Evolutionary conservation across 2,329 filamentous ascomycete species (phyloP).

Genomic region (Hypoxylon sp.): DNA sequence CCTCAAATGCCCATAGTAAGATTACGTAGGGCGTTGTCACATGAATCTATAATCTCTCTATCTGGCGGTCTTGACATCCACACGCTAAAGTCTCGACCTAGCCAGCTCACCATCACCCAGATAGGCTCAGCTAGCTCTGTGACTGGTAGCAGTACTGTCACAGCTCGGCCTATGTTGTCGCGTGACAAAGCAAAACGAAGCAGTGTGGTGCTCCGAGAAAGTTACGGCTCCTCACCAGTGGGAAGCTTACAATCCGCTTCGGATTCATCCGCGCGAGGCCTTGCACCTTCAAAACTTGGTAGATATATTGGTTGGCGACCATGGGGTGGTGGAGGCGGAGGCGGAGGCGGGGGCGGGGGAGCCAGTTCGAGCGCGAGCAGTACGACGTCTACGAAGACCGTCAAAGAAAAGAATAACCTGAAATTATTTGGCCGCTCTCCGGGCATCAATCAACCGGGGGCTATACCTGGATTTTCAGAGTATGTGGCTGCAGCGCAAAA

Average conservation of each 20-base stretch:
- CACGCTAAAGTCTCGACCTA: conserved; percentile 79
- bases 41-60: conserved; percentile 90
- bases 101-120: conserved; percentile 74
- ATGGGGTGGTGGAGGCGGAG: conserved; percentile 46
- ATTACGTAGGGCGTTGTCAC: conserved; percentile 77
- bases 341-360: conserved; percentile 17
- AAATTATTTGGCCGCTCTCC: conserved; percentile 64
- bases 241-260: conserved; percentile 54
- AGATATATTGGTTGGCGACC: conserved; percentile 61
- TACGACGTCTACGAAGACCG: conserved; percentile 51
- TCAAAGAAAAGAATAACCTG: conserved; percentile 52
- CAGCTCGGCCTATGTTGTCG: conserved; percentile 69
- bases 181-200: conserved; percentile 61
- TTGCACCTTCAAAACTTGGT: conserved; percentile 53
- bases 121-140: conserved; percentile 67
- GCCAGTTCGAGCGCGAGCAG: conserved; percentile 48
- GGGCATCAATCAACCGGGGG: conserved; percentile 83
- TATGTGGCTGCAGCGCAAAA: conserved; percentile 65
- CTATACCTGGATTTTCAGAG: conserved; percentile 77
- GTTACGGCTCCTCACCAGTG: conserved; percentile 47
- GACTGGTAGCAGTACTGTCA: conserved; percentile 69
- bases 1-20: conserved; percentile 57
- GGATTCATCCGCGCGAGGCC: conserved; percentile 47
- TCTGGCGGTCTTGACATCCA: conserved; percentile 92
- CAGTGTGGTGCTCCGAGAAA: conserved; percentile 70